Base-by-base conservation (phyloP, 768 basidiomycete genomes). In the Podaxis mareebaensis region DNA sequence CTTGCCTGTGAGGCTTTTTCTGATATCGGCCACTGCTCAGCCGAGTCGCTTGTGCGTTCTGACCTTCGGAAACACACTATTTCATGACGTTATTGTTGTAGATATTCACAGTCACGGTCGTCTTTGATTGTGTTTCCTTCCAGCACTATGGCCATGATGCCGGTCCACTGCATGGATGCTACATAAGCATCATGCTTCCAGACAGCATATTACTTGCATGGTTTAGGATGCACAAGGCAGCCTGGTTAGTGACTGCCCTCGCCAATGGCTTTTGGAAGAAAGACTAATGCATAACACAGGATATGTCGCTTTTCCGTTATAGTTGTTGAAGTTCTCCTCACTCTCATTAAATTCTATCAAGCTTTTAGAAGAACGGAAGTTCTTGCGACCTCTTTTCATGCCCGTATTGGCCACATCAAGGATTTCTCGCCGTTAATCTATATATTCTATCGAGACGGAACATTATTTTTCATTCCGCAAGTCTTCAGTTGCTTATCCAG, bases 381-480 rank as follows among this genome's bases (percentile, higher is more conserved):
- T 10, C 10, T 22, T 55, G 36, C 36, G 7, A 15, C 24, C 13
- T n/a, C 54, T 4, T 17, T 55, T 22, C 20, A 10, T 20, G 20
- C 33, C 17, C 24, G 54, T 2, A 22, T 55, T 12, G 20, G 6
- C 26, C n/a, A 39, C 20, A 39, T 55, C 36, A 55, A 55, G 6
- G 3, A 11, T 24, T 55, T 55, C 22, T 28, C 54, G 10, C 54
- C 54, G 3, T 20, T 55, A 12, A 38, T 55, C n/a, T 55, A 55
- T 20, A 24, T 55, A 24, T 55, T 40, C 20, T 55, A 55, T 24
- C 54, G 54, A 5, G 54, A 55, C 12, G 54, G 54, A n/a, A 55
- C 54, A 22, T 30, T 55, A 11, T 55, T 55, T n/a, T 55, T 55
- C 22, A n/a, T 55, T 39, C 54, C 54, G 54, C 39, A 15, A 39